Conservation (phyloP, 345 rosid genomes). For the Gynandropsis gynandra region DNA sequence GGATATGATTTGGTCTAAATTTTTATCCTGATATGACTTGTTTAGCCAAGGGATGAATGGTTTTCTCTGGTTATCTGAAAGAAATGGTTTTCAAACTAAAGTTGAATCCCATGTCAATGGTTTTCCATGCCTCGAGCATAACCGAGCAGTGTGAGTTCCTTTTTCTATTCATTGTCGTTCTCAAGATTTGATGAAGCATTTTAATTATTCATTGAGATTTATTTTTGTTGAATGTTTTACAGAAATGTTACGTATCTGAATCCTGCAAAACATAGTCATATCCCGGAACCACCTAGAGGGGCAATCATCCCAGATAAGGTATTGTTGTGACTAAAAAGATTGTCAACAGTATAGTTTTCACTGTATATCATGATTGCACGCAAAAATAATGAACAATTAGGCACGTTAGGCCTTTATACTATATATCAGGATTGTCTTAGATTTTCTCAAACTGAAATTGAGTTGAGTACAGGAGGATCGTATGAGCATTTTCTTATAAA, state of each 20-base stretch:
- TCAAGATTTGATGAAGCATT: conserved; percentile 12
- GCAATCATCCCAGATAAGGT: conserved; percentile 73
- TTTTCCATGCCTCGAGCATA: conserved; percentile 51
- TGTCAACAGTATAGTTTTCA: neutral
- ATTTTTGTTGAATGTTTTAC: conserved; percentile 19
- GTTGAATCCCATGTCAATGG: conserved; percentile 65
- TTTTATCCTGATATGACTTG: conserved; percentile 16
- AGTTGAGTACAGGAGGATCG: too few species aligned
- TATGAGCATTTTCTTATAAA: conserved; percentile 12
- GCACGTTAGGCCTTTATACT: neutral
- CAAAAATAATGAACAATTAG: too few species aligned
- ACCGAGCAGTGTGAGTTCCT: conserved; percentile 61
- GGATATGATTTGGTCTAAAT: conserved; percentile 20
- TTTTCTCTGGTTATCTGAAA: conserved; percentile 55
- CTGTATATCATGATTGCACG: too few species aligned
- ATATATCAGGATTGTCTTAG: neutral
- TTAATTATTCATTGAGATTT: neutral
- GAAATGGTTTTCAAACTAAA: conserved; percentile 40
- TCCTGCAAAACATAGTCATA: conserved; percentile 51
- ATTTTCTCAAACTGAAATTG: neutral
- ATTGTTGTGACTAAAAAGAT: conserved; percentile 9
- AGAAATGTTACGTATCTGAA: conserved; percentile 67
- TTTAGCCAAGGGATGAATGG: conserved; percentile 95
- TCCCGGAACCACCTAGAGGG: conserved; percentile 70
- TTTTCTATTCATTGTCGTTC: conserved; percentile 14